phyloP scores from a whole-genome alignment of 306 rosid species.

The Fragaria vesca region DNA sequence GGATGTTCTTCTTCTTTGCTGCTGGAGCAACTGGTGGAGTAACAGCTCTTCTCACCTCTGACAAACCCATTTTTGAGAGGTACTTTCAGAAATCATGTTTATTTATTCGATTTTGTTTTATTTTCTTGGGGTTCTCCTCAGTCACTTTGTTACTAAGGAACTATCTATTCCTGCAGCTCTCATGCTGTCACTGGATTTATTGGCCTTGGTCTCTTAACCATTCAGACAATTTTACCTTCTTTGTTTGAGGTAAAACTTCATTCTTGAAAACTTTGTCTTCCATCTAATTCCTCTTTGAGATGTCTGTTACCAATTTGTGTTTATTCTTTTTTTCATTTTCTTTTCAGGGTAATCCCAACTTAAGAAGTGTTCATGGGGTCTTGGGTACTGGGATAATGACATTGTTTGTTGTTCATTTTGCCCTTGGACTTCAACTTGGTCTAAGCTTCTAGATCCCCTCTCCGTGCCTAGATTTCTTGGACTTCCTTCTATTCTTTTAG shows the following conservation, averaged over 20 bases:
- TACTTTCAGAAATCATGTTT: slow-evolving; percentile 11
- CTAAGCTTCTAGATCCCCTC: slow-evolving; percentile 50
- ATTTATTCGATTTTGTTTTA: not conserved
- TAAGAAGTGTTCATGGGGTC: slow-evolving; percentile 75
- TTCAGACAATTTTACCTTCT: slow-evolving; percentile 73
- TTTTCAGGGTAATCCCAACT: slow-evolving; percentile 72
- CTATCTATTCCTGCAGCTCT: slow-evolving; percentile 47
- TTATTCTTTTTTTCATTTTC: not conserved
- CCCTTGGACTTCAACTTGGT: slow-evolving; percentile 85
- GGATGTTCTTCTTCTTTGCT: slow-evolving; percentile 95
- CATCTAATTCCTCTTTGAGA: not conserved
- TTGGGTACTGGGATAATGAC: slow-evolving; percentile 92
- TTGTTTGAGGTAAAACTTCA: slow-evolving; percentile 65
- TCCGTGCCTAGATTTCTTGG: not conserved
- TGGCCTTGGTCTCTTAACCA: slow-evolving; percentile 78
- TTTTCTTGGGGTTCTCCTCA: not conserved
- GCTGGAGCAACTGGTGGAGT: slow-evolving; percentile 94
- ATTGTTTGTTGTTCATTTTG: slow-evolving; percentile 75
- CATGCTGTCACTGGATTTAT: slow-evolving; percentile 82
- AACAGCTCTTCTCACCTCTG: slow-evolving; percentile 80
- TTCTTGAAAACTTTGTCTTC: not conserved
- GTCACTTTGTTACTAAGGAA: not conserved
- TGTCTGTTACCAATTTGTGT: not conserved
- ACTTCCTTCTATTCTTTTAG: not conserved
- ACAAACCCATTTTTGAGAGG: slow-evolving; percentile 86